Percentiles rank a stretch among this genome's conserved stretches.
These are phyloP conservation scores for Prinsepia uniflora DNA, from an alignment of 306 rosid species.

Conservation along the genomic window DNA sequence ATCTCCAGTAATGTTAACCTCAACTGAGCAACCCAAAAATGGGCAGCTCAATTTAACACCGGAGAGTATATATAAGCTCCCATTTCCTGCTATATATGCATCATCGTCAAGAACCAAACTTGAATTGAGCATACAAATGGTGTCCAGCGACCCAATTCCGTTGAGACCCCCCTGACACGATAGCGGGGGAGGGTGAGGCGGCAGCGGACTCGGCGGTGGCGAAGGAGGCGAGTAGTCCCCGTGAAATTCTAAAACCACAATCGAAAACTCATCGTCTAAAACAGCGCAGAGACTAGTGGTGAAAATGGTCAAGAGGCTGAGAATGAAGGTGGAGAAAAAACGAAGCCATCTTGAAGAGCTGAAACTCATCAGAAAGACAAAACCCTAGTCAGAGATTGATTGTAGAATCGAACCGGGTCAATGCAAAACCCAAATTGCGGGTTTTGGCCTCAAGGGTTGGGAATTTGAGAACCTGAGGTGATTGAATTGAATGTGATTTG, in stretches of 20 bases:
- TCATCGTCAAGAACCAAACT: constrained; percentile 50
- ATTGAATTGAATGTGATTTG: constrained; percentile 5
- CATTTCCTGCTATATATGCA: constrained; percentile 74
- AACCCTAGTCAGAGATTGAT: constrained; percentile 4
- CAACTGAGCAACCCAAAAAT: constrained; percentile 54
- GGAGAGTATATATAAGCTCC: constrained; percentile 58
- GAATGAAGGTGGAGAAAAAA: constrained; percentile 18
- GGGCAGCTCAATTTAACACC: constrained; percentile 70
- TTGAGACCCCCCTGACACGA: constrained; percentile 58
- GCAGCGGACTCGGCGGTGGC: constrained; percentile 75
- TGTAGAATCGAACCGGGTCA: not conserved
- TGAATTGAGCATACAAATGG: constrained; percentile 59
- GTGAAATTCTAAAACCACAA: constrained; percentile 37
- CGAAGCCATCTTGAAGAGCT: constrained; percentile 50
- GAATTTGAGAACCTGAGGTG: not conserved
- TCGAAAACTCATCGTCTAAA: constrained; percentile 46
- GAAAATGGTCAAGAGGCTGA: constrained; percentile 23
- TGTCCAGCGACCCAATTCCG: constrained; percentile 67
- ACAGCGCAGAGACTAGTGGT: constrained; percentile 15
- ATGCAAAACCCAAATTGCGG: constrained; percentile 3
- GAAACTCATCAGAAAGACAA: constrained; percentile 35
- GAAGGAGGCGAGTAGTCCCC: constrained; percentile 85
- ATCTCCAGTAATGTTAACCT: constrained; percentile 54
- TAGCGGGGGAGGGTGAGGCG: constrained; percentile 77
- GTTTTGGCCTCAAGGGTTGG: not conserved